phyloP scores from a whole-genome alignment of 1,284 basidiomycete genomes.

The Pyrrhoderma lamaoense region DNA sequence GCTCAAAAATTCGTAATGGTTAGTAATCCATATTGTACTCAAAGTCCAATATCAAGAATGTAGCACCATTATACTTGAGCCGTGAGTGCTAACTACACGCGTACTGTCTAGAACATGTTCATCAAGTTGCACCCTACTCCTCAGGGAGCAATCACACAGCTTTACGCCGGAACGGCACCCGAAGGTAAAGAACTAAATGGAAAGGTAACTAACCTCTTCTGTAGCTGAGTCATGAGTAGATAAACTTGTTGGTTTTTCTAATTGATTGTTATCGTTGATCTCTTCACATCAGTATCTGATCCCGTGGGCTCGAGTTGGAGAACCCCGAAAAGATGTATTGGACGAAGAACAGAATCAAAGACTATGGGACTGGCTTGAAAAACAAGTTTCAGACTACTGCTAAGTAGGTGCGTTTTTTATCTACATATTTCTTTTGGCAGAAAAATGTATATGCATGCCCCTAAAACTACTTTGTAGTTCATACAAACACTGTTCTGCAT shows the following conservation, averaged over 20 bases:
- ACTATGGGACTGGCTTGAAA: slow-evolving; percentile 24
- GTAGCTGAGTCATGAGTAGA: background rate
- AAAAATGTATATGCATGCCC: no score
- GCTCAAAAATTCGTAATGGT: slow-evolving; percentile 15
- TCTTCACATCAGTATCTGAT: slow-evolving; percentile 21
- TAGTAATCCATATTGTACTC: background rate
- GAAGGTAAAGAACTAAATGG: slow-evolving; percentile 20
- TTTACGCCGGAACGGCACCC: slow-evolving; percentile 23
- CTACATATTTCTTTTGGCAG: no score
- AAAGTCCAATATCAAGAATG: background rate
- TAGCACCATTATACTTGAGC: background rate
- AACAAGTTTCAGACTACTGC: slow-evolving; percentile 13
- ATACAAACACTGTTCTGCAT: no score
- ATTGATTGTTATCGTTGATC: background rate
- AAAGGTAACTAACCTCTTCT: slow-evolving; percentile 17
- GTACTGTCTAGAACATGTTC: slow-evolving; percentile 9
- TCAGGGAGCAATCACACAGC: slow-evolving; percentile 21
- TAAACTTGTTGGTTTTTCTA: background rate
- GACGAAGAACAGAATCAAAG: slow-evolving; percentile 19
- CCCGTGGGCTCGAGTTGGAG: slow-evolving; percentile 23
- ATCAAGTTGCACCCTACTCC: slow-evolving; percentile 12
- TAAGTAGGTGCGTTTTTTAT: no score
- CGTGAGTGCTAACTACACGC: background rate
- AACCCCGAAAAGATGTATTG: slow-evolving; percentile 14
- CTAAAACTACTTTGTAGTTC: no score